Evolutionary conservation across 75 land plant genomes (phyloP).

Genomic region (Larix kaempferi): DNA sequence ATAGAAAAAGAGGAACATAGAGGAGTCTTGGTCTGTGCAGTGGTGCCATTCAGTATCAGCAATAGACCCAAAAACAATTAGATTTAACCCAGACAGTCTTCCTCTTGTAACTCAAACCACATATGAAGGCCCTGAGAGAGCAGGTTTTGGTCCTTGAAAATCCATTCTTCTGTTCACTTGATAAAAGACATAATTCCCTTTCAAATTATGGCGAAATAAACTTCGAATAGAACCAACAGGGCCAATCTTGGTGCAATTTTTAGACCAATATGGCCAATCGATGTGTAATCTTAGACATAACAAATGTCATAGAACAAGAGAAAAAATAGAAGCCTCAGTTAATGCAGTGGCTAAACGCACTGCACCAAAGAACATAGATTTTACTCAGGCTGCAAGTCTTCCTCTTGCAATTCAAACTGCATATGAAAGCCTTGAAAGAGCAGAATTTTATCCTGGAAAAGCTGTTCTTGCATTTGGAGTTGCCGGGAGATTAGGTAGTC

Average conservation of each 20-base stretch:
- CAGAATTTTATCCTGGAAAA: constrained; percentile 68
- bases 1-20: too few relatives aligned
- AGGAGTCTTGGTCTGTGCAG: too few relatives aligned
- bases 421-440: constrained; percentile 66
- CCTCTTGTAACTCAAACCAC: constrained; percentile 84
- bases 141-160: constrained; percentile 68
- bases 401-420: constrained; percentile 87
- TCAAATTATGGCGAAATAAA: too few relatives aligned
- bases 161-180: constrained; percentile 56
- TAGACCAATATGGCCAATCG: too few relatives aligned
- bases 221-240: too few relatives aligned
- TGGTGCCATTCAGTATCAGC: too few relatives aligned
- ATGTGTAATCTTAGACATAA: too few relatives aligned
- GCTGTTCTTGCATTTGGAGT: constrained; percentile 80
- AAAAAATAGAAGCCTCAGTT: too few relatives aligned
- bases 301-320: too few relatives aligned
- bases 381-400: constrained; percentile 73
- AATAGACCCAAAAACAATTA: constrained; percentile 48
- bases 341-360: too few relatives aligned
- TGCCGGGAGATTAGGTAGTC: constrained; percentile 79
- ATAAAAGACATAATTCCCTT: too few relatives aligned
- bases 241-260: too few relatives aligned
- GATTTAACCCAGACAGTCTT: constrained; percentile 70
- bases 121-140: constrained; percentile 65
- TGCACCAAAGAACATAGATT: constrained; percentile 47